A percentile compares a stretch with the other conserved stretches of the same genome.
Conservation (phyloP, 352 stramenopile genomes). For the Albugo candida region DNA sequence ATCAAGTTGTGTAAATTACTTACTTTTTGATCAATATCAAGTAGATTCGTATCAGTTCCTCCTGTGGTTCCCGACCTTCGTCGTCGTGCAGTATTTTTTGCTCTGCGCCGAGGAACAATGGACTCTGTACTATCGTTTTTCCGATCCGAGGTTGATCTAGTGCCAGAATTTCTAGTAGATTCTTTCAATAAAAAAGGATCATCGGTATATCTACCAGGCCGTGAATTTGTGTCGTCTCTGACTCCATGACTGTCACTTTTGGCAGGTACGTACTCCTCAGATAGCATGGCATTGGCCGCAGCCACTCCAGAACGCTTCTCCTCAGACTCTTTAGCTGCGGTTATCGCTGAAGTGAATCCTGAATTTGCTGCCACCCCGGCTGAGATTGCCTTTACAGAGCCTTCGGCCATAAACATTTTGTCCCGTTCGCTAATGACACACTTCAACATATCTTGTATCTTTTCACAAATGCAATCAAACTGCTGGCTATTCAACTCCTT, state of each 20-base stretch:
- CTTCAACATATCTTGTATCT: constrained; percentile 81
- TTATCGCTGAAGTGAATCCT: constrained; percentile 43
- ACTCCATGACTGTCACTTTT: constrained; percentile 19
- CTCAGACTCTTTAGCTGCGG: constrained; percentile 40
- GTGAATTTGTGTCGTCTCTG: constrained; percentile 10
- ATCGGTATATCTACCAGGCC: constrained; percentile 52
- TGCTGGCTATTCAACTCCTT: constrained; percentile 53
- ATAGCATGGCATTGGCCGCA: constrained; percentile 58
- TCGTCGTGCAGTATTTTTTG: no score
- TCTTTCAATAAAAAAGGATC: constrained; percentile 39
- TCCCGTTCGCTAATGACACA: constrained; percentile 62
- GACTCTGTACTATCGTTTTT: neutral
- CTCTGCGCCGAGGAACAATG: no score
- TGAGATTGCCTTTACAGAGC: constrained; percentile 37
- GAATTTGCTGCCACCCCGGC: constrained; percentile 33
- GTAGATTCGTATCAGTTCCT: no score
- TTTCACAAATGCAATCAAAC: constrained; percentile 74
- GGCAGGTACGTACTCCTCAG: constrained; percentile 45
- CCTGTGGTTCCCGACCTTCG: no score
- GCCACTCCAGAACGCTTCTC: constrained; percentile 39
- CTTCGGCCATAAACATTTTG: constrained; percentile 54
- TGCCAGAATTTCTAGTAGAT: neutral
- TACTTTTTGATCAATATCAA: no score
- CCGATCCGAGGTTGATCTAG: constrained; percentile 1
- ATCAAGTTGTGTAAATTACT: no score